These are phyloP conservation scores for Vitis cinerea DNA, from an alignment of 164 flowering plant genomes.

Conservation along the genomic window DNA sequence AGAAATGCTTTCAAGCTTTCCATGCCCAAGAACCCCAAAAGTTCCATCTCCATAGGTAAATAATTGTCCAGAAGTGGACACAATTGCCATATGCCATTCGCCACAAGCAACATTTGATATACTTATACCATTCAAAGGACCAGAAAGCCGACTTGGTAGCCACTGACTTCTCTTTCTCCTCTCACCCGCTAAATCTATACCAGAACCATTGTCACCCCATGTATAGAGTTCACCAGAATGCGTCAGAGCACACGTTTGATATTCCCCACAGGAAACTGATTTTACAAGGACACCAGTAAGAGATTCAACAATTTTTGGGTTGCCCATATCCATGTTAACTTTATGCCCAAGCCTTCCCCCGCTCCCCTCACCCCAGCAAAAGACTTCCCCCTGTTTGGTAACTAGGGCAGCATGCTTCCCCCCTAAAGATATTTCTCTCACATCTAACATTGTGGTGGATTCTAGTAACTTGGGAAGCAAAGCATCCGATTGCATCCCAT, in stretches of 20 bases:
- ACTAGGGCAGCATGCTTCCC: conserved; percentile 63
- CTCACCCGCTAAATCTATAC: conserved; percentile 22
- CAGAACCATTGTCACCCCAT: conserved; percentile 53
- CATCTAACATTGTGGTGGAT: conserved; percentile 50
- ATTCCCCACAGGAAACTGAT: conserved; percentile 58
- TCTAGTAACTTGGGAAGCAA: conserved; percentile 58
- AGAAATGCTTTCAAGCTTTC: conserved; percentile 34
- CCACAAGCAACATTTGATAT: conserved; percentile 62
- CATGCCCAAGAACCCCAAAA: conserved; percentile 84
- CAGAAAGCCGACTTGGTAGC: conserved; percentile 46
- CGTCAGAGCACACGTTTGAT: conserved; percentile 63
- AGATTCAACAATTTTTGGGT: conserved; percentile 58
- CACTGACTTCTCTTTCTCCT: conserved; percentile 33
- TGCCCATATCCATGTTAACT: conserved; percentile 38
- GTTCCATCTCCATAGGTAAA: conserved; percentile 79
- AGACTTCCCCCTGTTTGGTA: conserved; percentile 66
- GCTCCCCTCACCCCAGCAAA: conserved; percentile 69
- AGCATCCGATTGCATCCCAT: conserved; percentile 31
- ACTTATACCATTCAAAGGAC: conserved; percentile 39
- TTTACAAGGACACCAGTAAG: conserved; percentile 34
- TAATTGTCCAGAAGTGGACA: conserved; percentile 53
- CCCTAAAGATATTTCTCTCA: conserved; percentile 47
- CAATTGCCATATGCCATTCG: conserved; percentile 68
- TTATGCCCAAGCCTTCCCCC: conserved; percentile 67
- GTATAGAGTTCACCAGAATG: conserved; percentile 56